Evolutionary conservation across 2,329 filamentous ascomycete species (phyloP), one percentile per base, ranked within the genome.

Genomic region (Apiospora malaysiana): DNA sequence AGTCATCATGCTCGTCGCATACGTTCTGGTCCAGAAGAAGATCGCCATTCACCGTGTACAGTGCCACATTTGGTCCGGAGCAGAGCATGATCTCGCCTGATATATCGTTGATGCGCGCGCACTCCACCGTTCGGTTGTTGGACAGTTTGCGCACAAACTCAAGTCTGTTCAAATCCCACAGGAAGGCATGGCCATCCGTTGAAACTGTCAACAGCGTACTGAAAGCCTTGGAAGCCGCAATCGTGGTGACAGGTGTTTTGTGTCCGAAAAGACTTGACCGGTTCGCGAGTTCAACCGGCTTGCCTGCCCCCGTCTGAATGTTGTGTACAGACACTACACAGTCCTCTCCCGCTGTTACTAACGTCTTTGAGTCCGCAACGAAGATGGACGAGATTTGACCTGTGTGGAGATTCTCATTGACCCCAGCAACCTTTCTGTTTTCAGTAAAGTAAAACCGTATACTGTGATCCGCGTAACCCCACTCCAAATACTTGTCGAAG

Each of bases 131-230:
- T 5, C 88, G 86, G 3, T 85, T 85, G 21, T 86, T 80, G 0
- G 90, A 90, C 27, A 95, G 85, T 80, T 90, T 92, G 63, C 94
- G 90, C 7, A 98, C 91, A 77, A 97, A 97, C 69, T 94, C 93
- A 16, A 94, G 89, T 21, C 94, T 90, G 80, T 98, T 99, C 4
- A 99, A 86, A 79, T 98, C 96, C 96, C 96, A 99, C 4, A 98
- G 85, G 77, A 97, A 91, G 14, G 95, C 91, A 49, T 93, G 91
- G 0, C 95, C 95, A 77, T 97, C 94, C 0, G 88, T 87, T 0
- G 93, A 95, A 0, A 93, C 92, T 1, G 94, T 97, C 3, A 98
- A 86, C 69, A 99, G 89, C 0, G 94, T 93, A 78, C 94, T 95
- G 80, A 98, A 97, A 0, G 94, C 93, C 73, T 94, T 92, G 49